Evolutionary conservation across 495 filamentous ascomycete species (phyloP).

Genomic region (Neurospora tetraspora): DNA sequence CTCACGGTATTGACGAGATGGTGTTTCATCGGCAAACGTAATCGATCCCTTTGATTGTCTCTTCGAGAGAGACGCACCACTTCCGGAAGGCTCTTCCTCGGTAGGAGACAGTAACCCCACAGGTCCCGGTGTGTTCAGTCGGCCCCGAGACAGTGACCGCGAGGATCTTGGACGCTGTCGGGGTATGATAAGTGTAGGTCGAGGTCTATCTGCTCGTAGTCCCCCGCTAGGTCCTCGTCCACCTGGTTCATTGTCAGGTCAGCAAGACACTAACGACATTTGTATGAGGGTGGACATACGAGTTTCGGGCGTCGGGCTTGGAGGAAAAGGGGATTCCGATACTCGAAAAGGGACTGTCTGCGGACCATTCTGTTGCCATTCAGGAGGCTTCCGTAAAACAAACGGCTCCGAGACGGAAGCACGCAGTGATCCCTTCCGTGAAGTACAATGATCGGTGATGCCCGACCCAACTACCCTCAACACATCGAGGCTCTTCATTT

Average conservation of each 20-base stretch:
- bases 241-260: not conserved
- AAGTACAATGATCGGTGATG: not conserved
- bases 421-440: conserved; percentile 2
- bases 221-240: conserved; percentile 7
- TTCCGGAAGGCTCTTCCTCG: conserved; percentile 15
- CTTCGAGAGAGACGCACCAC: not conserved
- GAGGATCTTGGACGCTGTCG: conserved; percentile 15
- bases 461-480: conserved; percentile 9
- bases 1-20: not conserved
- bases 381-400: conserved; percentile 9
- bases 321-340: conserved; percentile 14
- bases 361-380: conserved; percentile 3
- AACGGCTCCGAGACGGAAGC: conserved; percentile 19
- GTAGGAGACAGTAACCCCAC: conserved; percentile 23
- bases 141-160: conserved; percentile 7
- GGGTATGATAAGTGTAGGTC: conserved; percentile 9
- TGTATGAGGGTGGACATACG: conserved; percentile 5
- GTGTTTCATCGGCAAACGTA: not conserved
- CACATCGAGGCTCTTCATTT: conserved; percentile 34
- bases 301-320: conserved; percentile 21
- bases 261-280: not conserved
- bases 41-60: not conserved
- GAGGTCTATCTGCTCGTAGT: conserved; percentile 1
- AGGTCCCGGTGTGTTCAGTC: conserved; percentile 2
- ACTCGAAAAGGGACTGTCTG: conserved; percentile 1